Evolutionary conservation across 2,329 filamentous ascomycete genomes (phyloP).

Genomic region (Alternaria hordeiaustralica): DNA sequence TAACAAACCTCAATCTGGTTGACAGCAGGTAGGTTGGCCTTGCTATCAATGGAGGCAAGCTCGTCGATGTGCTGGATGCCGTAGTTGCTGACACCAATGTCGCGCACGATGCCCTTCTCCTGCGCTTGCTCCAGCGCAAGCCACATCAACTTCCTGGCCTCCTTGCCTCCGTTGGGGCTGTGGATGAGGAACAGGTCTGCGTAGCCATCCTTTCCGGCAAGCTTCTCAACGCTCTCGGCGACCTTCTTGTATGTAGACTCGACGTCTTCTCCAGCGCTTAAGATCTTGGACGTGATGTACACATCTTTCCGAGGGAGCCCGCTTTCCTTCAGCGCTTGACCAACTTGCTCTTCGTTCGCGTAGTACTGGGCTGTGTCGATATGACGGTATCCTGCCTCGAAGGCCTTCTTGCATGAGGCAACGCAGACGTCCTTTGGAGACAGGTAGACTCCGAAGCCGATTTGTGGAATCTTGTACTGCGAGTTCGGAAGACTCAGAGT

Average conservation of each 20-base stretch:
- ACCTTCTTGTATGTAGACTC: constrained; percentile 67
- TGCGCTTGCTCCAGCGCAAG: constrained; percentile 68
- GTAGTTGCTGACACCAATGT: constrained; percentile 77
- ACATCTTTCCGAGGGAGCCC: constrained; percentile 64
- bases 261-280: constrained; percentile 59
- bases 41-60: constrained; percentile 67
- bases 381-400: constrained; percentile 66
- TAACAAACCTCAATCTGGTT: constrained; percentile 73
- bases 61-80: constrained; percentile 72
- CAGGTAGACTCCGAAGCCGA: constrained; percentile 76
- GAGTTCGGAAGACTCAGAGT: constrained; percentile 59
- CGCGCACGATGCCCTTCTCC: constrained; percentile 65
- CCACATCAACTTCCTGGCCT: constrained; percentile 69
- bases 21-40: constrained; percentile 71
- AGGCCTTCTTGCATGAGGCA: constrained; percentile 64
- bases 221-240: constrained; percentile 67
- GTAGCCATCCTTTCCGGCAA: constrained; percentile 63
- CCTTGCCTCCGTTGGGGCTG: constrained; percentile 62
- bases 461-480: constrained; percentile 63
- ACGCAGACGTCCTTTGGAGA: constrained; percentile 63
- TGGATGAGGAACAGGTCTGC: constrained; percentile 77
- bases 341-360: constrained; percentile 71
- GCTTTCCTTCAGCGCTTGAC: constrained; percentile 65
- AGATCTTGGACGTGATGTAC: constrained; percentile 75
- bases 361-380: constrained; percentile 75